Evolutionary conservation across 2,329 filamentous ascomycete species (phyloP).

Genomic region (Raffaelea ambrosiae): DNA sequence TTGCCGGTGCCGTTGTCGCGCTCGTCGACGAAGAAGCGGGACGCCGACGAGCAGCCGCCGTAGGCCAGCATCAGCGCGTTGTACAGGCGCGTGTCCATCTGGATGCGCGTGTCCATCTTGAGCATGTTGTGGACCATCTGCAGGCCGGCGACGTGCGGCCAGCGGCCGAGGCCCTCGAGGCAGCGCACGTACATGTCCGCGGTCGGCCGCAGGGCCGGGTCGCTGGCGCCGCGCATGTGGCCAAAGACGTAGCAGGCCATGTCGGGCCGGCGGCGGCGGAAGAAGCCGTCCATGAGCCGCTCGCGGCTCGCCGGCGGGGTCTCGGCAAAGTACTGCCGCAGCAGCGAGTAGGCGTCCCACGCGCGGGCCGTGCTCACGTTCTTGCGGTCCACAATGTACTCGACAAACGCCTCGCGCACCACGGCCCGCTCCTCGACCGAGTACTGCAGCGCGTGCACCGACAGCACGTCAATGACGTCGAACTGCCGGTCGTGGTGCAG

Average conservation of each 20-base stretch:
- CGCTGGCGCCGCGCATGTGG: slow-evolving; percentile 78
- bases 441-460: slow-evolving; percentile 62
- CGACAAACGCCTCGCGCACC: slow-evolving; percentile 58
- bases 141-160: slow-evolving; percentile 43
- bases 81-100: slow-evolving; percentile 65
- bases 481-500: slow-evolving; percentile 67
- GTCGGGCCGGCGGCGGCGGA: slow-evolving; percentile 64
- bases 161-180: slow-evolving; percentile 61
- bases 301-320: slow-evolving; percentile 58
- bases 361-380: slow-evolving; percentile 52
- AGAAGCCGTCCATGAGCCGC: slow-evolving; percentile 74
- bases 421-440: slow-evolving; percentile 59
- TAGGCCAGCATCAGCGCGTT: slow-evolving; percentile 88
- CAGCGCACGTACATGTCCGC: slow-evolving; percentile 68
- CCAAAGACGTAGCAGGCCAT: slow-evolving; percentile 83
- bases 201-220: slow-evolving; percentile 55
- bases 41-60: no score
- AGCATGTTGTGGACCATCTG: slow-evolving; percentile 83
- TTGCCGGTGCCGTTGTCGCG: slow-evolving; percentile 38
- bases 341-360: slow-evolving; percentile 59
- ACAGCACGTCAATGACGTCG: slow-evolving; percentile 75
- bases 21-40: no score
- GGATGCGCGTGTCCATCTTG: slow-evolving; percentile 79
- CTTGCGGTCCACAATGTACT: slow-evolving; percentile 55
- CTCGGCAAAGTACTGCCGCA: slow-evolving; percentile 57